Evolutionary conservation across 1,139 yeast genomes (phyloP).

Genomic region (Keqinozyma sinolaborantium): DNA sequence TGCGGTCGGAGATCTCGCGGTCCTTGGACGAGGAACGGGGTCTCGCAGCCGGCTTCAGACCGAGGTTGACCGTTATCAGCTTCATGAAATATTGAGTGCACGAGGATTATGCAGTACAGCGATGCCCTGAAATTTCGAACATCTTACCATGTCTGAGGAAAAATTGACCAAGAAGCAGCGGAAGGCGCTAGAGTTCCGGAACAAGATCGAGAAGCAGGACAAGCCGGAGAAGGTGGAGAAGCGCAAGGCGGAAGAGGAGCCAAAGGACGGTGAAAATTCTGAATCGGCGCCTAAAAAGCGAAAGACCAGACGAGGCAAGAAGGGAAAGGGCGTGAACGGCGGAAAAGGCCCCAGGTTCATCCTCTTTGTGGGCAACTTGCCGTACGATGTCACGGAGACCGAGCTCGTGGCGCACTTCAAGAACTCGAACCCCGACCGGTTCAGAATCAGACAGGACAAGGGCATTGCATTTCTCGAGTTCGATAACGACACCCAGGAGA

Average conservation of each 20-base stretch:
- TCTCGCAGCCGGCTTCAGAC: not conserved
- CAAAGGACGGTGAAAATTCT: conserved; percentile 14
- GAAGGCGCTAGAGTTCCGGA: conserved; percentile 70
- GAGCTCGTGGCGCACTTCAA: conserved; percentile 75
- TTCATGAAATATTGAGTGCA: too few species aligned
- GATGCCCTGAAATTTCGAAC: not conserved
- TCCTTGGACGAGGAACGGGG: not conserved
- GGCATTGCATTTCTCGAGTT: conserved; percentile 95
- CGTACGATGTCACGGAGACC: conserved; percentile 62
- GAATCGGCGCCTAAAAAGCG: conserved; percentile 57
- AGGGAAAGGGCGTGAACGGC: conserved; percentile 51
- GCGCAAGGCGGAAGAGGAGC: conserved; percentile 16
- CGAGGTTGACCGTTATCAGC: not conserved
- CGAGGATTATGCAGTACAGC: not conserved
- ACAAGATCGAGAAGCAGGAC: conserved; percentile 16
- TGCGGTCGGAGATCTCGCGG: not conserved
- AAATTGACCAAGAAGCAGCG: conserved; percentile 70
- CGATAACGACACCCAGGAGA: conserved; percentile 56
- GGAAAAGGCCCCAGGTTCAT: conserved; percentile 69
- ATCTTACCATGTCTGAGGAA: conserved; percentile 20
- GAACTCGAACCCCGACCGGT: conserved; percentile 64
- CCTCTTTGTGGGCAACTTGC: conserved; percentile 89
- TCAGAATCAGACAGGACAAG: conserved; percentile 76
- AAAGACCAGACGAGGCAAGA: conserved; percentile 75
- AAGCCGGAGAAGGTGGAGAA: conserved; percentile 16